These are phyloP conservation scores for Cystobasidium slooffiae DNA, from an alignment of 1,284 basidiomycete genomes.

Conservation along the genomic window DNA sequence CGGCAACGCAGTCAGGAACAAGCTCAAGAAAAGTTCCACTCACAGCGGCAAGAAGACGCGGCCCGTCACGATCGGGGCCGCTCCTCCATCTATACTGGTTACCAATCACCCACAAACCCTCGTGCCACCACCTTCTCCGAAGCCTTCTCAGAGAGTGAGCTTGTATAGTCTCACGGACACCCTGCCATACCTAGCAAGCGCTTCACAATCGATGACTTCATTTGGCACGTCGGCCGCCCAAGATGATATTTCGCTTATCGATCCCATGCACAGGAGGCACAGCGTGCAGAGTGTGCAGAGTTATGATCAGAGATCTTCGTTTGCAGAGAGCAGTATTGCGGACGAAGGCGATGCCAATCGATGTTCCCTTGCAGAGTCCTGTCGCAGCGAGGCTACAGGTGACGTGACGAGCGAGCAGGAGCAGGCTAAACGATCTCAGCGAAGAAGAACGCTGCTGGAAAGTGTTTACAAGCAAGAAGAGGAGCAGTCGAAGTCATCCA, in stretches of 20 bases:
- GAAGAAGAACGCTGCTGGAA: conserved; percentile 44
- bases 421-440: conserved; percentile 41
- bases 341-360: conserved; percentile 29
- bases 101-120: conserved; percentile 42
- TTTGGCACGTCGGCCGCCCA: conserved; percentile 24
- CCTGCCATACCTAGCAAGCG: conserved; percentile 35
- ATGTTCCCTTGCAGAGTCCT: conserved; percentile 25
- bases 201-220: conserved; percentile 32
- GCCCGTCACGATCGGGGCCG: conserved; percentile 42
- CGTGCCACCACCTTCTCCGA: conserved; percentile 23
- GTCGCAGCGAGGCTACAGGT: conserved; percentile 20
- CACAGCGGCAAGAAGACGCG: conserved; percentile 29
- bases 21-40: conserved; percentile 11
- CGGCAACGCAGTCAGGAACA: conserved; percentile 1
- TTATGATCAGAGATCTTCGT: background rate
- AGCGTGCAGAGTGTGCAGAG: background rate
- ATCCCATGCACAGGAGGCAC: conserved; percentile 41
- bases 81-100: conserved; percentile 45
- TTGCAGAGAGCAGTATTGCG: conserved; percentile 1
- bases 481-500: background rate
- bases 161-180: conserved; percentile 31
- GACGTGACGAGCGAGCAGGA: conserved; percentile 43
- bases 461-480: conserved; percentile 45
- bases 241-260: conserved; percentile 45
- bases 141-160: conserved; percentile 20